Conservation (phyloP, 2,329 filamentous ascomycete species). For the Calonectria fujianensis region DNA sequence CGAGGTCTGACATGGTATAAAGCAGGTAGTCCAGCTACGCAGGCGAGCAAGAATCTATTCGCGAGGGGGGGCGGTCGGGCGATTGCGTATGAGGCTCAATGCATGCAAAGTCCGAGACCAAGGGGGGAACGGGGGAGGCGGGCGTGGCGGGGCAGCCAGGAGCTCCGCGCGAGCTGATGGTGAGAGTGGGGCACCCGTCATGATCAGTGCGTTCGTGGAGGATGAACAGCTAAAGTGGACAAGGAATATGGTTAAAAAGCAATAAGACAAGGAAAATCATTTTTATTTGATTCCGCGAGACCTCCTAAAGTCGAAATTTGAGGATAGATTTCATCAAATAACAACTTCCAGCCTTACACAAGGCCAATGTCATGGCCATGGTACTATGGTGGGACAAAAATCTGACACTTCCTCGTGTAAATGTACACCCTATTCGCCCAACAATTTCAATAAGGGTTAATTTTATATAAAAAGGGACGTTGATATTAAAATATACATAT, state of each 20-base stretch:
- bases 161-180: conserved; percentile 26
- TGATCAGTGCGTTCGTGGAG: conserved; percentile 1
- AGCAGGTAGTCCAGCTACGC: conserved; percentile 38
- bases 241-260: neutral
- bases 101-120: conserved; percentile 34
- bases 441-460: neutral
- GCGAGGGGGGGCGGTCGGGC: conserved; percentile 30
- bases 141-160: conserved; percentile 33
- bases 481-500: too few relatives aligned
- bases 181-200: conserved; percentile 45
- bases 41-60: conserved; percentile 17
- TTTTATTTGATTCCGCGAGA: neutral
- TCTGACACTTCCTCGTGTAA: neutral
- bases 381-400: neutral
- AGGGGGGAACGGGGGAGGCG: conserved; percentile 30
- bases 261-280: neutral
- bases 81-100: conserved; percentile 37
- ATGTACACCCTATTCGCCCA: neutral
- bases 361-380: neutral
- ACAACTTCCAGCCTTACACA: neutral
- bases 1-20: conserved; percentile 61
- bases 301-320: neutral
- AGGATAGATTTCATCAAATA: neutral
- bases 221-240: neutral
- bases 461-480: neutral